phyloP scores from a whole-genome alignment of 1,139 yeast species.

The Lodderomyces metapsilosis region DNA sequence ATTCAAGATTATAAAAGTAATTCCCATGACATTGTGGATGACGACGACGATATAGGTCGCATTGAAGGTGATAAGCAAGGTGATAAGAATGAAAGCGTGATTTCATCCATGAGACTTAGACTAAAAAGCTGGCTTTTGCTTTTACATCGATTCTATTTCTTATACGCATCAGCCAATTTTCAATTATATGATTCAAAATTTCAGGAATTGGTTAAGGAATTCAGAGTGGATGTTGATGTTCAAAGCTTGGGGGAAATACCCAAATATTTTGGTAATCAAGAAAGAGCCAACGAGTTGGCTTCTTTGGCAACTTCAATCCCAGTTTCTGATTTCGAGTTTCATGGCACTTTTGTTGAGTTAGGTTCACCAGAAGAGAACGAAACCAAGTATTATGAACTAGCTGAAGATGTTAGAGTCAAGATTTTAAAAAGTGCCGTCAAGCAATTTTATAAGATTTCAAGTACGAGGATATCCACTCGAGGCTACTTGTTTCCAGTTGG shows the following conservation, averaged over 20 bases:
- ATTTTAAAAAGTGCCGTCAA: slow-evolving; percentile 47
- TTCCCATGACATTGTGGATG: slow-evolving; percentile 16
- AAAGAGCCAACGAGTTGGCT: slow-evolving; percentile 25
- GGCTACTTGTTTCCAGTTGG: slow-evolving; percentile 16
- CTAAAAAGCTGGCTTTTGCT: slow-evolving; percentile 56
- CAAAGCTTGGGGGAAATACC: slow-evolving; percentile 7
- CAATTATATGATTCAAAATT: slow-evolving; percentile 54
- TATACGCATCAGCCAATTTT: slow-evolving; percentile 78
- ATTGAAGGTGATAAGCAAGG: not conserved
- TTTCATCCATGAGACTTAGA: slow-evolving; percentile 24
- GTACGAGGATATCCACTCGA: slow-evolving; percentile 26
- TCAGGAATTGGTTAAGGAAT: slow-evolving; percentile 21
- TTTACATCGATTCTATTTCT: slow-evolving; percentile 73
- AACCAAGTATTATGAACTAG: slow-evolving; percentile 52
- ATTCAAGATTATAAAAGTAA: slow-evolving; percentile 18
- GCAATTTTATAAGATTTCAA: slow-evolving; percentile 28
- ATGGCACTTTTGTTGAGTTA: slow-evolving; percentile 11
- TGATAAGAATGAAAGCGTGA: slow-evolving; percentile 20
- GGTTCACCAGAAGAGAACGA: slow-evolving; percentile 19
- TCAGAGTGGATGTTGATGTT: slow-evolving; percentile 10
- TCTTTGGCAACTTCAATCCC: slow-evolving; percentile 22
- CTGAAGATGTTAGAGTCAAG: slow-evolving; percentile 59
- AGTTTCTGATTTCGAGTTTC: slow-evolving; percentile 13
- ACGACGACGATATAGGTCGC: slow-evolving; percentile 22
- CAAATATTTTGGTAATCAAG: slow-evolving; percentile 7